Conservation (phyloP, 208 protist species). For the Trichomonas tenax region DNA sequence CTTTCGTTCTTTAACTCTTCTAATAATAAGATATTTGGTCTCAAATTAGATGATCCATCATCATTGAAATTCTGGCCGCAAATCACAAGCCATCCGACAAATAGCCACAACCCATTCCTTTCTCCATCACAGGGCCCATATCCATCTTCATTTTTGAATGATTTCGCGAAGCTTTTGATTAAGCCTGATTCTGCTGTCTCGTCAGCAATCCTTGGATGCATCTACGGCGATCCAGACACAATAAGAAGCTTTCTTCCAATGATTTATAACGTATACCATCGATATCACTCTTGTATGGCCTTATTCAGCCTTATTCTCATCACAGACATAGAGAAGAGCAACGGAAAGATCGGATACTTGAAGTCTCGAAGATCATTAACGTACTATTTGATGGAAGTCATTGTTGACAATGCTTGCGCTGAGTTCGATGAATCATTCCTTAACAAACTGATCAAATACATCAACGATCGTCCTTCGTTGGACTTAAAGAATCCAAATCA, state of each 20-base stretch:
- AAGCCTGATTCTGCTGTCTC: not conserved
- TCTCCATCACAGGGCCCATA: not conserved
- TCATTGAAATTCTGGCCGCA: not conserved
- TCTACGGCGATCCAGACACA: not conserved
- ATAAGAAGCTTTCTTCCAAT: not conserved
- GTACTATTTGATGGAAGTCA: not conserved
- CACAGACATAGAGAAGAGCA: not conserved
- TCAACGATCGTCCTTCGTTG: not conserved
- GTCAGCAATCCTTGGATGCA: not conserved
- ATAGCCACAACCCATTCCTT: not conserved
- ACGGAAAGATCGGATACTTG: not conserved
- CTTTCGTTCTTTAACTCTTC: not conserved
- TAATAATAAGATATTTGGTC: not conserved
- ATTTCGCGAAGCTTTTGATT: not conserved
- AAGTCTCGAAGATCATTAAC: not conserved
- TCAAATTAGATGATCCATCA: not conserved
- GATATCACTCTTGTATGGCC: not conserved
- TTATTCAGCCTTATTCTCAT: not conserved
- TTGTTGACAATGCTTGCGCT: not conserved
- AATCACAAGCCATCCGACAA: not conserved
- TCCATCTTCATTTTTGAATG: not conserved
- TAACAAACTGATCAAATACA: not conserved
- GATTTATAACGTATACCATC: not conserved
- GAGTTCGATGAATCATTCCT: not conserved
- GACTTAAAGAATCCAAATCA: not conserved